Evolutionary conservation across 306 rosid species (phyloP).

Genomic region (Begonia fuchsioides): DNA sequence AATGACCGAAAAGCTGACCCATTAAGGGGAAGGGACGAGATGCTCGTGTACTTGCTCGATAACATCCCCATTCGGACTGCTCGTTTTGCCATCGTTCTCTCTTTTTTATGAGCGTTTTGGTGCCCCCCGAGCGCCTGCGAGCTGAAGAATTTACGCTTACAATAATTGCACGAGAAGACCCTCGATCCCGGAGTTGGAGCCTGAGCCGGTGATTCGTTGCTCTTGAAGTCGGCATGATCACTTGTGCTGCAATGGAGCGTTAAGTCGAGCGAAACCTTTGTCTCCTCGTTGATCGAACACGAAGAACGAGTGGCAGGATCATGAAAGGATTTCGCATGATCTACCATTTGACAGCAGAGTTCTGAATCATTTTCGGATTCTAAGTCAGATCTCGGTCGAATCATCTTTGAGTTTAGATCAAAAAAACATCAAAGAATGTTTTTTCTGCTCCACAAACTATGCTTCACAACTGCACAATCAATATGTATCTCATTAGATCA

Average conservation of each 20-base stretch:
- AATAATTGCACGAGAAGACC: constrained; percentile 80
- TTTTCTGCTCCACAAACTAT: no score
- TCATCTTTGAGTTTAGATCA: constrained; percentile 21
- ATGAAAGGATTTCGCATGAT: neutral
- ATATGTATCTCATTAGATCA: no score
- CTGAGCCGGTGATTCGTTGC: constrained; percentile 23
- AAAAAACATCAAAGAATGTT: no score
- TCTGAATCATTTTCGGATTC: constrained; percentile 36
- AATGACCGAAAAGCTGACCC: constrained; percentile 68
- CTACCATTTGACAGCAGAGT: constrained; percentile 29
- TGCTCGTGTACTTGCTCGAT: constrained; percentile 45
- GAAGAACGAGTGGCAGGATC: constrained; percentile 19
- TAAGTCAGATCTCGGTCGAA: constrained; percentile 42
- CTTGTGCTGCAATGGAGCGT: constrained; percentile 34
- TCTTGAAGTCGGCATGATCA: constrained; percentile 26
- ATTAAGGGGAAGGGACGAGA: constrained; percentile 74
- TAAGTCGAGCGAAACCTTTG: constrained; percentile 46
- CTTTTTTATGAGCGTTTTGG: constrained; percentile 87
- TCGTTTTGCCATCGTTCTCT: constrained; percentile 80
- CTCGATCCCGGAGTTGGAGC: constrained; percentile 28
- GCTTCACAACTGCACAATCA: no score
- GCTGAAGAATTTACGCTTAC: constrained; percentile 73
- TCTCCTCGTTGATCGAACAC: constrained; percentile 19
- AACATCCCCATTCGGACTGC: constrained; percentile 71
- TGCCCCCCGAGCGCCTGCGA: constrained; percentile 93